Evolutionary conservation across 805 yeast genomes (phyloP).

Genomic region (Lachancea quebecensis): DNA sequence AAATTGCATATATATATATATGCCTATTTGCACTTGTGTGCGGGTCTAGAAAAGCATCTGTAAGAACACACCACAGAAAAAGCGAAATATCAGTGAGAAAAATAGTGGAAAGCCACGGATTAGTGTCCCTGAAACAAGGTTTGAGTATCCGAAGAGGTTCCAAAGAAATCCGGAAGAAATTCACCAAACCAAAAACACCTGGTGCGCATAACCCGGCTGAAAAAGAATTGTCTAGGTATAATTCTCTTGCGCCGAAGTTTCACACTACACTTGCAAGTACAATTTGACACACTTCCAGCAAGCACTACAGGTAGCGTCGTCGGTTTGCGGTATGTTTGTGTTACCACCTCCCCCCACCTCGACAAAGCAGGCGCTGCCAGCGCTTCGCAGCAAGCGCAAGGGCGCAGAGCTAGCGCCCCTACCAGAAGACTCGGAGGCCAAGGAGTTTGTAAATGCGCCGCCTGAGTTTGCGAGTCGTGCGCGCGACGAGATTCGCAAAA

Average conservation of each 20-base stretch:
- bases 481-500: conserved; percentile 29
- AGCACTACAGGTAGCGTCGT: neutral
- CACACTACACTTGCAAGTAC: neutral
- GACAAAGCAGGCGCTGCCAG: conserved; percentile 16
- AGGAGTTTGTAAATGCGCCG: conserved; percentile 32
- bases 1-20: neutral
- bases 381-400: conserved; percentile 7
- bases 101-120: no score
- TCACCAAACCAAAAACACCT: neutral
- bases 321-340: conserved; percentile 22
- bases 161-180: neutral
- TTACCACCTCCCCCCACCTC: conserved; percentile 30
- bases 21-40: neutral
- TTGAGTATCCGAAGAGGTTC: no score
- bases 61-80: no score
- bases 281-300: neutral
- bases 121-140: no score
- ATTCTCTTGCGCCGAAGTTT: no score
- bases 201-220: neutral
- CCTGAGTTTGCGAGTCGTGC: conserved; percentile 32
- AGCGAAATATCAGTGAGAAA: no score
- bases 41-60: no score
- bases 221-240: neutral
- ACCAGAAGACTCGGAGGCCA: conserved; percentile 9
- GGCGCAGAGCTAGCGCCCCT: conserved; percentile 7